These are phyloP conservation scores for Plantago lanceolata DNA, from an alignment of 305 asterid genomes.

Conservation along the genomic window DNA sequence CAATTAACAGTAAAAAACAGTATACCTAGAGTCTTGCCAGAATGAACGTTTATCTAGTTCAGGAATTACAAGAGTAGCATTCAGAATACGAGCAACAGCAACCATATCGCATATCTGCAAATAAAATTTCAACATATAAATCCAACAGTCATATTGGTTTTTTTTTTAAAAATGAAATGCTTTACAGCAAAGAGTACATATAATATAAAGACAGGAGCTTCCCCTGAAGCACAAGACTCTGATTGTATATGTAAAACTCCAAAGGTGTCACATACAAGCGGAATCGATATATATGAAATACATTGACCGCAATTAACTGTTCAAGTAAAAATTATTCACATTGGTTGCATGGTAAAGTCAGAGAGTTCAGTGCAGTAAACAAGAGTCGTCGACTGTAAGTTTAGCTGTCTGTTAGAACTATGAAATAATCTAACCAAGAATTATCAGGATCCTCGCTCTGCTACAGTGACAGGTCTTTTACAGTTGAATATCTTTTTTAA, in stretches of 20 bases:
- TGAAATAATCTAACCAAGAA: background rate
- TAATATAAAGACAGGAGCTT: no score
- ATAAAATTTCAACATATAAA: constrained; percentile 11
- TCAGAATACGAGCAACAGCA: constrained; percentile 87
- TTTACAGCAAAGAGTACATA: background rate
- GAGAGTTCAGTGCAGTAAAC: background rate
- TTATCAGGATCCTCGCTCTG: constrained; percentile 14
- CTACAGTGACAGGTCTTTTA: no score
- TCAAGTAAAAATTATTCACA: background rate
- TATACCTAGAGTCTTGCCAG: constrained; percentile 93
- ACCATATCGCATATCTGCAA: constrained; percentile 98
- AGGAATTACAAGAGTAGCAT: constrained; percentile 96
- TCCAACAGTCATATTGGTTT: constrained; percentile 17
- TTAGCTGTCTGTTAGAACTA: background rate
- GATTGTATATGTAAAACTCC: background rate
- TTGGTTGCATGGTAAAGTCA: constrained; percentile 3
- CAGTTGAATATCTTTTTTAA: no score
- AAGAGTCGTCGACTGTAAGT: background rate
- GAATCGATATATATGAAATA: no score
- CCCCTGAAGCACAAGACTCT: constrained; percentile 9
- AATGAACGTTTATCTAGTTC: constrained; percentile 89
- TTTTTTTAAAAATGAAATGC: background rate
- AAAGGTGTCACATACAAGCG: background rate
- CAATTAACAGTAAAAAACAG: constrained; percentile 7
- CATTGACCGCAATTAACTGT: background rate